Evolutionary conservation across 2,329 filamentous ascomycete genomes (phyloP).

Genomic region (Zopfia rhizophila): DNA sequence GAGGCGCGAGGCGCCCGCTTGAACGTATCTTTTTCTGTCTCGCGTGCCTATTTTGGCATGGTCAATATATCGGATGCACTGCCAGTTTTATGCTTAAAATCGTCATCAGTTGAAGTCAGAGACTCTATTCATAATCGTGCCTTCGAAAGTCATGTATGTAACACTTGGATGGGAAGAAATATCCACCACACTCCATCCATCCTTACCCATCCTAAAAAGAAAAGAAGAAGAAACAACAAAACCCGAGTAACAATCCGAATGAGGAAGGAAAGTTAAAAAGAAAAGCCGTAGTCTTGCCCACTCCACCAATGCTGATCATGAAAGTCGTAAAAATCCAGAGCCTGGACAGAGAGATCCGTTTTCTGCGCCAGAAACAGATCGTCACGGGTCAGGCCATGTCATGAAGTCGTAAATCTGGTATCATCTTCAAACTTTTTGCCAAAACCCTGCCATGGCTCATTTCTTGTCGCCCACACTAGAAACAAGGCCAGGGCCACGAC

Average conservation of each 20-base stretch:
- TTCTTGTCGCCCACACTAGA: no score
- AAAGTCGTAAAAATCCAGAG: slow-evolving; percentile 40
- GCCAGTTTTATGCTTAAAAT: slow-evolving; percentile 8
- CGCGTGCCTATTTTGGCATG: no score
- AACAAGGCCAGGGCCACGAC: background rate
- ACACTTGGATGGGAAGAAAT: background rate
- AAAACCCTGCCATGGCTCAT: slow-evolving; percentile 13
- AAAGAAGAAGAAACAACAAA: slow-evolving; percentile 4
- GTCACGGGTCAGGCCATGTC: slow-evolving; percentile 33
- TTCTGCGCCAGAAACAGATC: slow-evolving; percentile 12
- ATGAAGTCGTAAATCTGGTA: slow-evolving; percentile 36
- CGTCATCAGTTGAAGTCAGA: slow-evolving; percentile 6
- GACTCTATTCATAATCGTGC: slow-evolving; percentile 10
- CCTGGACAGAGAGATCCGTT: slow-evolving; percentile 25
- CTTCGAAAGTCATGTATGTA: background rate
- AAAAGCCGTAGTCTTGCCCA: slow-evolving; percentile 25
- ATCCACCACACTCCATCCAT: slow-evolving; percentile 1
- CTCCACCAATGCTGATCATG: slow-evolving; percentile 48
- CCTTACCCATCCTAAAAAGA: slow-evolving; percentile 2
- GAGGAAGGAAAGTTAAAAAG: slow-evolving; percentile 20
- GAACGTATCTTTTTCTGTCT: no score
- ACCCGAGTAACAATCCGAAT: background rate
- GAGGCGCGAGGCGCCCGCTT: no score
- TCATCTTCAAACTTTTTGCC: slow-evolving; percentile 41
- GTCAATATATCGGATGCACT: slow-evolving; percentile 2